Evolutionary conservation across 2,329 filamentous ascomycete species (phyloP).

Genomic region (Ascochyta rabiei): DNA sequence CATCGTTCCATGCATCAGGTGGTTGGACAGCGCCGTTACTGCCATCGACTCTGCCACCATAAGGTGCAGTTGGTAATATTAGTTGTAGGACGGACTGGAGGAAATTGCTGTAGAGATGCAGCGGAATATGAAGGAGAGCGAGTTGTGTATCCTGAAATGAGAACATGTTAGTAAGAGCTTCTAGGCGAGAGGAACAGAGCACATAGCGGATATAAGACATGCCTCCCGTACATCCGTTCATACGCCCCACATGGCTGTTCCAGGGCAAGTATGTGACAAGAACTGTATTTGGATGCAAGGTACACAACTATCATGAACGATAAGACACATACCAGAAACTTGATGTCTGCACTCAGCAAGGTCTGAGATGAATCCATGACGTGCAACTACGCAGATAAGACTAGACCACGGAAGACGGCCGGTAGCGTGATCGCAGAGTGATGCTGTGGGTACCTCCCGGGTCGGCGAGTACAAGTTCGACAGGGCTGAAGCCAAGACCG

Average conservation of each 20-base stretch:
- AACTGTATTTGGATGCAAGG: slow-evolving; percentile 18
- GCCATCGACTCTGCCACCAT: slow-evolving; percentile 30
- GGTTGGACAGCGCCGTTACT: slow-evolving; percentile 42
- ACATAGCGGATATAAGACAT: slow-evolving; percentile 34
- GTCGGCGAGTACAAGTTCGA: slow-evolving; percentile 27
- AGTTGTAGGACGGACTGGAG: slow-evolving; percentile 87
- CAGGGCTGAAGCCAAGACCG: slow-evolving; percentile 37
- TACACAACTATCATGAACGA: slow-evolving; percentile 29
- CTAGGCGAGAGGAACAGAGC: not conserved
- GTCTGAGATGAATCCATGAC: slow-evolving; percentile 54
- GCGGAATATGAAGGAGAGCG: slow-evolving; percentile 87
- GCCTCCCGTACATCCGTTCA: slow-evolving; percentile 37
- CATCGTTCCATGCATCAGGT: slow-evolving; percentile 53
- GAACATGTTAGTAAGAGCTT: slow-evolving; percentile 44
- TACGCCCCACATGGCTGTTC: slow-evolving; percentile 34
- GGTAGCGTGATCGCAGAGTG: slow-evolving; percentile 37
- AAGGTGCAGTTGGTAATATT: slow-evolving; percentile 68
- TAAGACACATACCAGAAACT: slow-evolving; percentile 53
- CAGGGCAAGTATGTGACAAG: slow-evolving; percentile 30
- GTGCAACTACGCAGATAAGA: slow-evolving; percentile 40
- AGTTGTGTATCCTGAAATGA: slow-evolving; percentile 77
- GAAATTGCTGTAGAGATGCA: slow-evolving; percentile 76
- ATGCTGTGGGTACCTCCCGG: slow-evolving; percentile 37
- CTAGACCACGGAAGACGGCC: slow-evolving; percentile 35
- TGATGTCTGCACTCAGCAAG: slow-evolving; percentile 56